phyloP scores from a whole-genome alignment of 345 rosid genomes.

The Luvunga scandens region DNA sequence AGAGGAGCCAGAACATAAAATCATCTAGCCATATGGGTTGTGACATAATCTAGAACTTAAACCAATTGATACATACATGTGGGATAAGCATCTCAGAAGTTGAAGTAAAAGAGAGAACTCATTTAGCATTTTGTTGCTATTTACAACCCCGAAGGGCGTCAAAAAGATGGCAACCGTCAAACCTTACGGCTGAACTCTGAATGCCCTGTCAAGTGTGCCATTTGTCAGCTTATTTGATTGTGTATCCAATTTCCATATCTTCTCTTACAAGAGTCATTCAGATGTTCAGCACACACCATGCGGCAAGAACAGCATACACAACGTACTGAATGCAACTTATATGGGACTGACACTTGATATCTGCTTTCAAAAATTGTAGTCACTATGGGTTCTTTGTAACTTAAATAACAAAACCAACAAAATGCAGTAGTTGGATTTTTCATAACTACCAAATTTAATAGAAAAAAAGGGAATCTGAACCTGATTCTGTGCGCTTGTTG shows the following conservation, averaged over 20 bases:
- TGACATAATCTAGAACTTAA: background rate
- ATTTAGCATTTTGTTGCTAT: slow-evolving; percentile 16
- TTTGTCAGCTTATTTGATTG: slow-evolving; percentile 1
- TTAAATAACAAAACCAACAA: background rate
- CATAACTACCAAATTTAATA: too few relatives aligned
- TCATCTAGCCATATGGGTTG: background rate
- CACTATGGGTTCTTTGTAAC: slow-evolving; percentile 7
- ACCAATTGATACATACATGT: background rate
- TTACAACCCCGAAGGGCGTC: slow-evolving; percentile 14
- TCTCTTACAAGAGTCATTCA: background rate
- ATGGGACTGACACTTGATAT: slow-evolving; percentile 39
- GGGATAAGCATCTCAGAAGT: background rate
- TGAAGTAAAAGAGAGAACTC: background rate
- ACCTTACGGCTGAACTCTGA: slow-evolving; percentile 21
- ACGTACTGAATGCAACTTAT: slow-evolving; percentile 24
- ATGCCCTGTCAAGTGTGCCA: slow-evolving; percentile 7
- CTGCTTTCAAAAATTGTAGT: slow-evolving; percentile 31
- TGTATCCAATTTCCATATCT: background rate
- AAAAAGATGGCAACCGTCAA: slow-evolving; percentile 15
- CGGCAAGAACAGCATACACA: slow-evolving; percentile 7
- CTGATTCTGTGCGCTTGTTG: slow-evolving; percentile 47
- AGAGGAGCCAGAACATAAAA: background rate
- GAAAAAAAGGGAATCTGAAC: slow-evolving; percentile 18
- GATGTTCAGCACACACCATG: slow-evolving; percentile 2
- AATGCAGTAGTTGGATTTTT: background rate